phyloP scores from a whole-genome alignment of 2,329 filamentous ascomycete species.

The Cercospora janseana region DNA sequence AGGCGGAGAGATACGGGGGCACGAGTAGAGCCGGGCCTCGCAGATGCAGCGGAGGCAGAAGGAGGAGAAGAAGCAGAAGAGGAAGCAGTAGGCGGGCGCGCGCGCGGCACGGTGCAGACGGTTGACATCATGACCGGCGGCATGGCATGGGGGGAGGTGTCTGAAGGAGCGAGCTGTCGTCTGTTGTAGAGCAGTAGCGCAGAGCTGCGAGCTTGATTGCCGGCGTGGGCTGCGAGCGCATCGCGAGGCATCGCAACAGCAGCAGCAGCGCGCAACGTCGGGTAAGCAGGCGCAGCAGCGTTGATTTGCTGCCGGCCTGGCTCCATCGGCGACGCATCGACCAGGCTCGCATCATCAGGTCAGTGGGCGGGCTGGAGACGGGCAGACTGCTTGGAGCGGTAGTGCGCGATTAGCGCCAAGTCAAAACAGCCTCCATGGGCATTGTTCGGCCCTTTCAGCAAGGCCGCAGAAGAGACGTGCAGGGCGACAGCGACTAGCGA shows the following conservation, averaged over 20 bases:
- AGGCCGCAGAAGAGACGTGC: no score
- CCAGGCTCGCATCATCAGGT: conserved; percentile 7
- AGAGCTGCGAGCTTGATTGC: conserved; percentile 10
- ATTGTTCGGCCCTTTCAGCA: conserved; percentile 17
- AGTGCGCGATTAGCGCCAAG: not conserved
- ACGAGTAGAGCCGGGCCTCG: not conserved
- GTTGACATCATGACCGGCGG: conserved; percentile 11
- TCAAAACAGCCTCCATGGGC: conserved; percentile 12
- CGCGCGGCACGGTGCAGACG: no score
- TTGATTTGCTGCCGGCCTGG: conserved; percentile 11
- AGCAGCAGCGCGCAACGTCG: conserved; percentile 3
- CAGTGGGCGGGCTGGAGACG: not conserved
- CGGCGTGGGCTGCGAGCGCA: conserved; percentile 1
- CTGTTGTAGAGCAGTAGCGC: no score
- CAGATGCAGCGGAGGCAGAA: conserved; percentile 8
- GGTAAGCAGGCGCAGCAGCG: conserved; percentile 7
- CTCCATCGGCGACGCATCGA: conserved; percentile 9
- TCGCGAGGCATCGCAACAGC: not conserved
- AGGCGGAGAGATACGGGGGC: not conserved
- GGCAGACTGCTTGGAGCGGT: not conserved
- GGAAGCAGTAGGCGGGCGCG: no score
- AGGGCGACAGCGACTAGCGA: no score
- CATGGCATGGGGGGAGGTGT: not conserved
- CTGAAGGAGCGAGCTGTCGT: not conserved
- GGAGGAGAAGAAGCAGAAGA: no score